Evolutionary conservation across 495 filamentous ascomycete species (phyloP), one percentile per base, ranked within the genome.

Genomic region (Penicillium salamii): DNA sequence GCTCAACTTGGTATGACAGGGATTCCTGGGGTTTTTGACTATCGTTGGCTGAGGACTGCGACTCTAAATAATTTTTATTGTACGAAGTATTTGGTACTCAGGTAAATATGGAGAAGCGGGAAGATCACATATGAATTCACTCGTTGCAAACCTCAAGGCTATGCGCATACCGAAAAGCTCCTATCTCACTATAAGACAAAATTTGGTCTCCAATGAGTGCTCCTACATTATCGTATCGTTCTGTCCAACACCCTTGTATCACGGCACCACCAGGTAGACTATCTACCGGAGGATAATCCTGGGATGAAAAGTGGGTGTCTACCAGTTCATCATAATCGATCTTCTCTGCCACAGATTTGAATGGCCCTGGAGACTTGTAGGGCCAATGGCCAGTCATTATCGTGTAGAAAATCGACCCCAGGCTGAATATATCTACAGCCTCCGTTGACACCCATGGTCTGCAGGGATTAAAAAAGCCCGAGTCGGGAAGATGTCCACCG

Each of bases 301-400:
- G 13, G 17, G 33, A 36, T 7, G 33, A 12, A 36, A 36, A 36
- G n/a, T 14, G 33, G 3, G 33, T 15, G 33, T 36, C 33, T 18
- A 36, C 33, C 14, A 18, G 33, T 36, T 36, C 33, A 2, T 36
- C 33, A 14, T 36, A 36, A 7, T 36, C 33, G 14, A 15, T 18
- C 33, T 36, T 36, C 33, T 36, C 33, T 36, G 33, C 14, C 33
- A 15, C 14, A 5, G 33, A 36, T 15, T 7, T 18, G 14, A 36
- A 36, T 36, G 33, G 33, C 33, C 33, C n/a, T 7, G 33, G 33
- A 41, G 23, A 26, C 23, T 26, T 26, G 23, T 26, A 26, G 19
- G 57, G 50, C 57, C 57, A 58, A 40, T 59, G 35, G 17, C 56
- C 51, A 24, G 57, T 61, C 50, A 58, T 42, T 13, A 55, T 61